Evolutionary conservation across 805 yeast genomes (phyloP).

Genomic region (Candida caryicola): DNA sequence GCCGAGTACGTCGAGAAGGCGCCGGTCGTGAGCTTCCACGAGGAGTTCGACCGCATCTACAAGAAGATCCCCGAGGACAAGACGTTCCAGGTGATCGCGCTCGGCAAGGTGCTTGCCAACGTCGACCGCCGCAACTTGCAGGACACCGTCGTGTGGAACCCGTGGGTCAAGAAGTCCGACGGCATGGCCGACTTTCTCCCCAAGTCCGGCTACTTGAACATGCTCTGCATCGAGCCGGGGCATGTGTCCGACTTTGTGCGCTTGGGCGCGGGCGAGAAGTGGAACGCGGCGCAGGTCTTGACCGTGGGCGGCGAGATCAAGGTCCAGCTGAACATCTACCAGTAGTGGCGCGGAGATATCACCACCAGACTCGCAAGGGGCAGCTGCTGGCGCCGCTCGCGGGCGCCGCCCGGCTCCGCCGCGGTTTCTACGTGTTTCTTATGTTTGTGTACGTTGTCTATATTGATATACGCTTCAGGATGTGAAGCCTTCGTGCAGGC

Average conservation of each 20-base stretch:
- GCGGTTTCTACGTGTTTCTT: too few species aligned
- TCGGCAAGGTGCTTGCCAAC: conserved; percentile 69
- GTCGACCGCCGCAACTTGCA: conserved; percentile 62
- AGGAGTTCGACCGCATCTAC: conserved; percentile 86
- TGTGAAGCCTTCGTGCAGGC: too few species aligned
- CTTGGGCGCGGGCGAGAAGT: conserved; percentile 67
- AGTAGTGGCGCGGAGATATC: too few species aligned
- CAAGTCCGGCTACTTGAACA: conserved; percentile 72
- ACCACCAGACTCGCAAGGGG: too few species aligned
- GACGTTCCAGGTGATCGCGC: conserved; percentile 63
- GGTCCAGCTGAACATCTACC: conserved; percentile 53
- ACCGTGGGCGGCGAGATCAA: conserved; percentile 59
- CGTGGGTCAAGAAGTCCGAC: conserved; percentile 82
- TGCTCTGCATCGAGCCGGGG: conserved; percentile 97
- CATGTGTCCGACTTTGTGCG: conserved; percentile 66
- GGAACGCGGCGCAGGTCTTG: conserved; percentile 69
- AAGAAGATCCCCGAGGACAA: conserved; percentile 54
- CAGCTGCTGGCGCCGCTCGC: too few species aligned
- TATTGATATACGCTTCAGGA: too few species aligned
- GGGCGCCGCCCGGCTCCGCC: too few species aligned
- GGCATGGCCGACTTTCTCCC: conserved; percentile 90
- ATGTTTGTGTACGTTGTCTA: too few species aligned
- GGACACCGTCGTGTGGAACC: conserved; percentile 92
- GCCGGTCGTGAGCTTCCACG: conserved; percentile 70
- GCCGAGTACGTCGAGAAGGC: conserved; percentile 64